Percentiles rank a stretch among this genome's conserved stretches.
These are phyloP conservation scores for Venustampulla echinocandica DNA, from an alignment of 495 filamentous ascomycete species.

Conservation along the genomic window DNA sequence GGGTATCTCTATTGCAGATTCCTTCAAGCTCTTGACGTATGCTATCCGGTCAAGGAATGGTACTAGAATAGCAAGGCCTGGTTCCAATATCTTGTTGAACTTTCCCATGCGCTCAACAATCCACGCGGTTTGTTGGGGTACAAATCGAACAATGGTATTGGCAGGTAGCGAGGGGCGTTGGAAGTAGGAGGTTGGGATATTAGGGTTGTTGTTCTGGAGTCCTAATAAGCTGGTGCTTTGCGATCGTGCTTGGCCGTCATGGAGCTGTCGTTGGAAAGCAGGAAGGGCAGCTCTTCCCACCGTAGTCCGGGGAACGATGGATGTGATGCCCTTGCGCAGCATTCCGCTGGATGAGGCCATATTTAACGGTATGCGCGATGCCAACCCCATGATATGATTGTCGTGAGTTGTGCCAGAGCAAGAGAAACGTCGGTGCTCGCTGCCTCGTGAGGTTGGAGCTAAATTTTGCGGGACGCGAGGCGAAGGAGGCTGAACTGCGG, in stretches of 20 bases:
- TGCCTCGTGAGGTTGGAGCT: no score
- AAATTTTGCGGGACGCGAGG: no score
- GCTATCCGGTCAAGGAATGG: slow-evolving; percentile 93
- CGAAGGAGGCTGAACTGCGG: no score
- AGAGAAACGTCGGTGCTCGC: no score
- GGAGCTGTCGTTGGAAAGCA: slow-evolving; percentile 19
- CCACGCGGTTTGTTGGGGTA: slow-evolving; percentile 98
- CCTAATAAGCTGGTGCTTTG: slow-evolving; percentile 18
- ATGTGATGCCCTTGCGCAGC: slow-evolving; percentile 7
- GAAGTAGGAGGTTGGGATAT: slow-evolving; percentile 45
- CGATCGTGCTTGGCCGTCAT: slow-evolving; percentile 5
- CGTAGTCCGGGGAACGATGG: no score
- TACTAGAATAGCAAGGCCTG: slow-evolving; percentile 79
- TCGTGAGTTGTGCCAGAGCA: no score
- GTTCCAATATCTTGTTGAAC: slow-evolving; percentile 84
- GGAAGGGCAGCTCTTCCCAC: no score
- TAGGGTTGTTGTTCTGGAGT: slow-evolving; percentile 21
- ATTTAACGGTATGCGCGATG: no score
- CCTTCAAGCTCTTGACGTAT: slow-evolving; percentile 96
- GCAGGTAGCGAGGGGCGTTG: slow-evolving; percentile 60
- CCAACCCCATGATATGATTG: no score
- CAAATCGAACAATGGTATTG: slow-evolving; percentile 93
- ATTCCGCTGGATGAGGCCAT: no score
- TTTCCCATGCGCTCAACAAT: slow-evolving; percentile 99
- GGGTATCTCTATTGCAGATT: slow-evolving; percentile 91